phyloP scores from a whole-genome alignment of 495 filamentous ascomycete species.

The Aspergillus coremiiformis region DNA sequence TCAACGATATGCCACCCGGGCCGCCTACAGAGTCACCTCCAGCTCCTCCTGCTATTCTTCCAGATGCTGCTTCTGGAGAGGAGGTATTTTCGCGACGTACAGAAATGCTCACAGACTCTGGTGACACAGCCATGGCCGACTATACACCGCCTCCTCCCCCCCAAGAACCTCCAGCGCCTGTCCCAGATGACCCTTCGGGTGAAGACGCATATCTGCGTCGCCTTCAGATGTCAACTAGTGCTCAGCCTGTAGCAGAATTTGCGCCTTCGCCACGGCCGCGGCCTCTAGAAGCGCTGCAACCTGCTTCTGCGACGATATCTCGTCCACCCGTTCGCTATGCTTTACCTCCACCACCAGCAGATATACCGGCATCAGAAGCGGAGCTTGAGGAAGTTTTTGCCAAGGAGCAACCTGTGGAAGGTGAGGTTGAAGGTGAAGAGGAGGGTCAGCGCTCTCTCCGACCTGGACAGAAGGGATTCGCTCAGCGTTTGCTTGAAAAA shows the following conservation, averaged over 20 bases:
- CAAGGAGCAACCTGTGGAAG: slow-evolving; percentile 45
- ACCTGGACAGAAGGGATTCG: slow-evolving; percentile 78
- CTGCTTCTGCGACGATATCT: slow-evolving; percentile 58
- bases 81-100: slow-evolving; percentile 64
- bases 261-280: slow-evolving; percentile 29
- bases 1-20: slow-evolving; percentile 32
- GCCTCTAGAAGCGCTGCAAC: slow-evolving; percentile 32
- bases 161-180: slow-evolving; percentile 32
- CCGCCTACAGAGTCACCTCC: slow-evolving; percentile 28
- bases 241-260: slow-evolving; percentile 22
- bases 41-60: slow-evolving; percentile 28
- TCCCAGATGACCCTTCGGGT: slow-evolving; percentile 49
- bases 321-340: slow-evolving; percentile 81
- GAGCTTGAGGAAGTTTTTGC: slow-evolving; percentile 46
- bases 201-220: slow-evolving; percentile 64
- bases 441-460: slow-evolving; percentile 55
- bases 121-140: slow-evolving; percentile 7
- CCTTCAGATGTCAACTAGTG: slow-evolving; percentile 37
- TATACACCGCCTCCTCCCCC: slow-evolving; percentile 28
- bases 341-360: slow-evolving; percentile 51
- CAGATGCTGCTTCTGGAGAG: slow-evolving; percentile 57
- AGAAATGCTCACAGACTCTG: slow-evolving; percentile 30
- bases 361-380: slow-evolving; percentile 49
- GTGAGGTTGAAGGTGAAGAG: slow-evolving; percentile 38
- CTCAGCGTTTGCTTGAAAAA: slow-evolving; percentile 77